phyloP scores from a whole-genome alignment of 2,329 filamentous ascomycete genomes.

The Paecilomyces sp. region DNA sequence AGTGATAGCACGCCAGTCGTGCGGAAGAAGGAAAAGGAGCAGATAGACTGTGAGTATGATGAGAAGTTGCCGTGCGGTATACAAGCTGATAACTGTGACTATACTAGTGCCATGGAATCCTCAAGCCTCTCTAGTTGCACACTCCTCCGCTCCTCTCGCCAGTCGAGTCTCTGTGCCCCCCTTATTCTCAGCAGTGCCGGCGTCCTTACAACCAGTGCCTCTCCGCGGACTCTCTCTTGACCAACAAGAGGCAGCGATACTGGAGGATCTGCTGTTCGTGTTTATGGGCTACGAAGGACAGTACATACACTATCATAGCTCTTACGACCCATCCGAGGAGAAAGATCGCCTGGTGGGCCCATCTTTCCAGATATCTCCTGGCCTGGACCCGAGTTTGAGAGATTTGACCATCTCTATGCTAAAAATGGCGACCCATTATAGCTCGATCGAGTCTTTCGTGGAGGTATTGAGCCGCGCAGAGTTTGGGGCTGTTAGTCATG shows the following conservation, averaged over 20 bases:
- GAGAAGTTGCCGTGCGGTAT: not conserved
- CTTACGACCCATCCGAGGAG: slow-evolving; percentile 77
- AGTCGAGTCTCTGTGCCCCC: slow-evolving; percentile 57
- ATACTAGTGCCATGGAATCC: slow-evolving; percentile 62
- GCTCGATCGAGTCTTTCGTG: slow-evolving; percentile 82
- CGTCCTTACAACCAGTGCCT: slow-evolving; percentile 58
- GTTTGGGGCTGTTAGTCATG: slow-evolving; percentile 91
- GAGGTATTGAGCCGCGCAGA: slow-evolving; percentile 90
- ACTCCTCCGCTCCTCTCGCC: slow-evolving; percentile 65
- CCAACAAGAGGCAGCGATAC: slow-evolving; percentile 74
- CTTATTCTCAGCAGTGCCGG: slow-evolving; percentile 59
- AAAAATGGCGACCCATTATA: slow-evolving; percentile 89
- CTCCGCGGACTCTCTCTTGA: slow-evolving; percentile 68
- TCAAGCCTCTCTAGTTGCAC: slow-evolving; percentile 65
- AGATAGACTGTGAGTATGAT: slow-evolving; percentile 20
- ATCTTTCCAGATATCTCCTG: slow-evolving; percentile 67
- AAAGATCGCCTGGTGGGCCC: slow-evolving; percentile 82
- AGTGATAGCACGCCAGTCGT: slow-evolving; percentile 17
- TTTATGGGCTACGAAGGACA: slow-evolving; percentile 99
- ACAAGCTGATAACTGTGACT: slow-evolving; percentile 8
- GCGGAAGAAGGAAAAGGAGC: slow-evolving; percentile 27
- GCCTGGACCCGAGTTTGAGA: slow-evolving; percentile 82
- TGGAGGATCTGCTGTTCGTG: slow-evolving; percentile 87
- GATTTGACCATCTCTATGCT: slow-evolving; percentile 85
- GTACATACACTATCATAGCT: slow-evolving; percentile 79